Conservation (phyloP, 352 stramenopile species). For the Phytophthora vignae region DNA sequence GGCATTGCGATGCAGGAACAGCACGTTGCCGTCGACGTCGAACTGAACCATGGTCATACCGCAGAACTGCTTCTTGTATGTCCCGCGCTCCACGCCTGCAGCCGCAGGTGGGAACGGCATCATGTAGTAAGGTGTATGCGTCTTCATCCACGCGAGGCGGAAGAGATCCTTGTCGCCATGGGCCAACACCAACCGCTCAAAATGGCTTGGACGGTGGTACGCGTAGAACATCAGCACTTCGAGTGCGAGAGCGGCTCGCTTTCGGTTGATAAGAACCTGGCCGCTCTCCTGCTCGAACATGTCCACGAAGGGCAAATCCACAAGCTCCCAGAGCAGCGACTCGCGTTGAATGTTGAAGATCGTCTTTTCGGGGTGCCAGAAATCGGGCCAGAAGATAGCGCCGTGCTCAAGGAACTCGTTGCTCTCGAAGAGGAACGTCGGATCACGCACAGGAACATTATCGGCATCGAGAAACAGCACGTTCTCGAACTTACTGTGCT, state of each 20-base stretch:
- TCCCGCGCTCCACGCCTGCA: constrained; percentile 43
- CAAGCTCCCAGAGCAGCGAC: constrained; percentile 71
- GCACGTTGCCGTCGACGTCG: constrained; percentile 52
- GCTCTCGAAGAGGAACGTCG: constrained; percentile 69
- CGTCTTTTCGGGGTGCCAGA: constrained; percentile 75
- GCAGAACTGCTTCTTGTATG: constrained; percentile 59
- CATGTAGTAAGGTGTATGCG: constrained; percentile 66
- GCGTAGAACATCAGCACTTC: constrained; percentile 72
- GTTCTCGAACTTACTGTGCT: constrained; percentile 69
- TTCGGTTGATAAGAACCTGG: constrained; percentile 74
- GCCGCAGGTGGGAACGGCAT: constrained; percentile 57
- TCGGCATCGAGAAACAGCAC: constrained; percentile 82
- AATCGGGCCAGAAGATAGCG: constrained; percentile 82
- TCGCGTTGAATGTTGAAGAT: constrained; percentile 76
- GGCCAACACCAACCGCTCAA: constrained; percentile 65
- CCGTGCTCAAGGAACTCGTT: constrained; percentile 51
- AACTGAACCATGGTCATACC: constrained; percentile 84
- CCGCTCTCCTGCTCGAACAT: constrained; percentile 87
- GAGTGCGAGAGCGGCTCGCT: constrained; percentile 44
- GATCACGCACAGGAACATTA: constrained; percentile 70
- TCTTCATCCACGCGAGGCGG: constrained; percentile 82
- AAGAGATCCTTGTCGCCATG: constrained; percentile 87
- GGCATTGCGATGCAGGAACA: constrained; percentile 82
- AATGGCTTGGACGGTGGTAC: constrained; percentile 65
- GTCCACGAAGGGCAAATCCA: constrained; percentile 67